A percentile compares a stretch with the other conserved stretches of the same genome.
phyloP scores from a whole-genome alignment of 352 stramenopile genomes.

The Phytophthora uliginosa region DNA sequence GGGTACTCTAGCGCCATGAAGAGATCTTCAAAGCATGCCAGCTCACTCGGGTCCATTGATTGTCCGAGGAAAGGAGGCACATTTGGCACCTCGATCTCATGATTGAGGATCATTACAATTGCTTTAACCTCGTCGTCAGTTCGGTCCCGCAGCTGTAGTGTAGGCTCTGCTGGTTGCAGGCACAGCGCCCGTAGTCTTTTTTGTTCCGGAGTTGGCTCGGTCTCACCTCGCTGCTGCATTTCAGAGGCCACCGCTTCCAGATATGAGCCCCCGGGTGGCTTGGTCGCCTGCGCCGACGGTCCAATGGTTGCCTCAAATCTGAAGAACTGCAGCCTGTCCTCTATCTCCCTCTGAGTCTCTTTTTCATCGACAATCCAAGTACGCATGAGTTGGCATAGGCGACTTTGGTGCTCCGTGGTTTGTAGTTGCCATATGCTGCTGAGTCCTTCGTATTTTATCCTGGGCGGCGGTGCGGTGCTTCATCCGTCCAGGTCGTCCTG shows the following conservation, averaged over 20 bases:
- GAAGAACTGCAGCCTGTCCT: not conserved
- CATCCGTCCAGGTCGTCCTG: too few relatives aligned
- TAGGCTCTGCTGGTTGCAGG: not conserved
- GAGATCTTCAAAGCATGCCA: not conserved
- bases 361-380: too few relatives aligned
- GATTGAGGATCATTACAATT: not conserved
- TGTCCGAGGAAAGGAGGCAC: not conserved
- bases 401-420: too few relatives aligned
- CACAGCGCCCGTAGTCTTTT: not conserved
- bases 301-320: not conserved
- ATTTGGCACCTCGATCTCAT: not conserved
- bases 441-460: too few relatives aligned
- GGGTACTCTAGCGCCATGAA: not conserved
- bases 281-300: too few relatives aligned
- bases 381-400: too few relatives aligned
- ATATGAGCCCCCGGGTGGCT: not conserved
- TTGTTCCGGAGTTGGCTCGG: not conserved
- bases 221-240: not conserved
- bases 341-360: not conserved
- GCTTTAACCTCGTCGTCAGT: not conserved
- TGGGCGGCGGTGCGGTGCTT: too few relatives aligned
- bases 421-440: too few relatives aligned
- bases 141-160: not conserved
- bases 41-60: not conserved
- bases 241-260: not conserved